Percentiles rank a stretch among this genome's conserved stretches.
Conservation (phyloP, 768 basidiomycete genomes). For the Xerocomellus chrysenteron region DNA sequence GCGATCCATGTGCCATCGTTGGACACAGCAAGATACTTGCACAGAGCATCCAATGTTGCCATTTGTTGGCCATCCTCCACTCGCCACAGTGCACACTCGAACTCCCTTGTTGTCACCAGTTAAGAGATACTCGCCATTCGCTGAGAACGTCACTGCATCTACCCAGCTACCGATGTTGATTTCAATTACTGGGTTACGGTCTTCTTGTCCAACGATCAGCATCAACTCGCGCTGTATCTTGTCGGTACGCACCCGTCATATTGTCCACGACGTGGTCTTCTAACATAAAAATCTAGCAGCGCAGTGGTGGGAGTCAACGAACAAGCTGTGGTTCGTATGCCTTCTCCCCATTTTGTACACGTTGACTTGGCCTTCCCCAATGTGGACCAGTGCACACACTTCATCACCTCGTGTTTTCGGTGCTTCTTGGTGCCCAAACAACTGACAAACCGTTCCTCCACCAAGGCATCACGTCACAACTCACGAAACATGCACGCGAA, state of each 20-base stretch:
- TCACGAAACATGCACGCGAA: no score
- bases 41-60: no score
- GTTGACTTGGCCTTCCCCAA: no score
- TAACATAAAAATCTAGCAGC: not conserved
- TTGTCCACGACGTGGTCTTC: not conserved
- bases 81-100: not conserved
- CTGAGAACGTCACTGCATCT: not conserved
- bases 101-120: not conserved
- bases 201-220: not conserved
- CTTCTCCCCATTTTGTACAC: no score
- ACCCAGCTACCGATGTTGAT: not conserved
- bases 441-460: no score
- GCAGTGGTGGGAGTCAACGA: not conserved
- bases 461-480: no score
- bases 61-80: not conserved
- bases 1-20: no score
- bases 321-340: not conserved
- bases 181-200: not conserved
- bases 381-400: no score
- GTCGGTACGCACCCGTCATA: not conserved
- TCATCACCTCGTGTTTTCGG: no score
- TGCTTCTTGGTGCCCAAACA: no score
- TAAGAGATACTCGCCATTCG: not conserved
- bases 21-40: no score
- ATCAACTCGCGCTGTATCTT: not conserved